These are phyloP conservation scores for Chondrus crispus DNA, from an alignment of 23 red algal genomes.

Conservation along the genomic window DNA sequence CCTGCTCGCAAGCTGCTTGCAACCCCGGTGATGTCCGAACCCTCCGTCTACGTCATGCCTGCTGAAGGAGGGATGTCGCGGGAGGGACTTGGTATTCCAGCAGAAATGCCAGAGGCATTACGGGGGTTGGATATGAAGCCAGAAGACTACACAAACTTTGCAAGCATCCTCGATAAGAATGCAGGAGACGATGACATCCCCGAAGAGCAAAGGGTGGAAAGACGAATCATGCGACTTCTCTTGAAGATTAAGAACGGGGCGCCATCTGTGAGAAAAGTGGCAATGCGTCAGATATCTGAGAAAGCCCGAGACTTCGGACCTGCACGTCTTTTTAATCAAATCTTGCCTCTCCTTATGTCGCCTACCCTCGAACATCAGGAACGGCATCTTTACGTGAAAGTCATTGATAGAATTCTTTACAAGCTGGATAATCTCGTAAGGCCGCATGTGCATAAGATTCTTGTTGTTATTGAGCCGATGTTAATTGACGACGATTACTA, in stretches of 20 bases:
- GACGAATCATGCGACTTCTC: constrained; percentile 77
- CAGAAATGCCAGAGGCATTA: constrained; percentile 54
- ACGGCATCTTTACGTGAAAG: constrained; percentile 87
- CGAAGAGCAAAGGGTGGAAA: constrained; percentile 60
- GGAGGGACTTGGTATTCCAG: constrained; percentile 44
- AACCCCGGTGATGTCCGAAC: constrained; percentile 29
- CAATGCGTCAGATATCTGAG: constrained; percentile 81
- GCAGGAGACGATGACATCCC: constrained; percentile 74
- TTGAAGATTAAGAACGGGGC: constrained; percentile 92
- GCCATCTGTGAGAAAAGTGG: constrained; percentile 74
- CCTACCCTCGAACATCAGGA: constrained; percentile 89
- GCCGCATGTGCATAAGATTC: constrained; percentile 90
- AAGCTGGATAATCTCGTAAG: constrained; percentile 77
- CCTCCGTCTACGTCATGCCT: constrained; percentile 66
- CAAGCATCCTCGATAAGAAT: constrained; percentile 56
- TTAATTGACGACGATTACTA: constrained; percentile 95
- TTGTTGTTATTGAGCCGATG: constrained; percentile 88
- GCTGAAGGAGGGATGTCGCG: constrained; percentile 37
- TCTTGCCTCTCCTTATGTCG: constrained; percentile 76
- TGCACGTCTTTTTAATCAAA: constrained; percentile 73
- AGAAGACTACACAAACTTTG: constrained; percentile 88
- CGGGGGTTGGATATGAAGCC: constrained; percentile 82
- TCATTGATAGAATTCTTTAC: constrained; percentile 78
- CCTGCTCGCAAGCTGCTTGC: constrained; percentile 34
- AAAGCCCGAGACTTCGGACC: constrained; percentile 79